These are phyloP conservation scores for Exophiala xenobiotica DNA, from an alignment of 2,329 filamentous ascomycete species.

Conservation along the genomic window DNA sequence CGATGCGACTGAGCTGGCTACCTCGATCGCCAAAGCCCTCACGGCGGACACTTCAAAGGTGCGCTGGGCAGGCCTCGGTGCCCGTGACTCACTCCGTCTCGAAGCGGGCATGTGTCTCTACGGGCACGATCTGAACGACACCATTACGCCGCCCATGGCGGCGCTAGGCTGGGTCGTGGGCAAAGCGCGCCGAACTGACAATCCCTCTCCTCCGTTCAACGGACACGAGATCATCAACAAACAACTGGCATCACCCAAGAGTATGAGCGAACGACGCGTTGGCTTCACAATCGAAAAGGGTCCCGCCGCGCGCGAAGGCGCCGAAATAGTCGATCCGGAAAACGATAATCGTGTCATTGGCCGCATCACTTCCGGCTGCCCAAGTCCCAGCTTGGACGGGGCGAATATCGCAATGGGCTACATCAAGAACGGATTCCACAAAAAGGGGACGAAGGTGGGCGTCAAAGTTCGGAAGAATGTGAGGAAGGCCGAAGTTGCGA, in stretches of 20 bases:
- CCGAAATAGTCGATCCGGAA: slow-evolving; percentile 64
- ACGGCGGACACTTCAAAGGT: slow-evolving; percentile 65
- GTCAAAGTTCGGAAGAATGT: slow-evolving; percentile 75
- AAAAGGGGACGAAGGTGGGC: slow-evolving; percentile 76
- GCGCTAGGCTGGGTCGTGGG: slow-evolving; percentile 78
- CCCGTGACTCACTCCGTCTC: slow-evolving; percentile 85
- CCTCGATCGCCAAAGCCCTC: slow-evolving; percentile 64
- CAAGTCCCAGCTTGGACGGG: slow-evolving; percentile 73
- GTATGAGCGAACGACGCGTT: slow-evolving; percentile 70
- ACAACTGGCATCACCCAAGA: slow-evolving; percentile 64
- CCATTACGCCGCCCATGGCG: slow-evolving; percentile 66
- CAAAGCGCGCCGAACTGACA: slow-evolving; percentile 65
- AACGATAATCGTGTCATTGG: slow-evolving; percentile 66
- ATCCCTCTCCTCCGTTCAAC: slow-evolving; percentile 68
- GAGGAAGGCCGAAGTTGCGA: slow-evolving; percentile 71
- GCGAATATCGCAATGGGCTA: slow-evolving; percentile 98
- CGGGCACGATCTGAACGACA: slow-evolving; percentile 91
- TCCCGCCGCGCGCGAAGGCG: slow-evolving; percentile 85
- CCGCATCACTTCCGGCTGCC: slow-evolving; percentile 82
- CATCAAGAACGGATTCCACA: slow-evolving; percentile 76
- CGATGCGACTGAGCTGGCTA: slow-evolving; percentile 45
- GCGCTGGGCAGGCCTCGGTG: slow-evolving; percentile 82
- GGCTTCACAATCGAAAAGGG: slow-evolving; percentile 77
- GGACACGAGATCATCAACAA: slow-evolving; percentile 74
- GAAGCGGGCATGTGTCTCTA: slow-evolving; percentile 99